These are phyloP conservation scores for Phytophthora brassicae DNA, from an alignment of 352 stramenopile genomes.

Conservation along the genomic window DNA sequence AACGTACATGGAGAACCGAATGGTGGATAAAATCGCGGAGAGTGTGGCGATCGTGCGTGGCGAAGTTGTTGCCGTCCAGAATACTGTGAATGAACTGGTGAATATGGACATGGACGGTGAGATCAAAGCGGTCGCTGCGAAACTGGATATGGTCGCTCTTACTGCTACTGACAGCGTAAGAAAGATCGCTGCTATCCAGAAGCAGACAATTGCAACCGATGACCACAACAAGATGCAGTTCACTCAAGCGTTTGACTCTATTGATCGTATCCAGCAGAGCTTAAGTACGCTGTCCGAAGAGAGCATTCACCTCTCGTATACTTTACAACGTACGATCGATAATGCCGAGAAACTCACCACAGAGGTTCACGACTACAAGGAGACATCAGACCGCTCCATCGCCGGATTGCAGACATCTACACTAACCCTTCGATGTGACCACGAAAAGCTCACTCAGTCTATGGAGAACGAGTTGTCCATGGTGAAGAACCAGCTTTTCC, in stretches of 20 bases:
- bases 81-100: conserved; percentile 52
- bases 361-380: conserved; percentile 52
- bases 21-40: conserved; percentile 61
- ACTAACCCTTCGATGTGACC: conserved; percentile 39
- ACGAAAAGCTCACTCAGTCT: conserved; percentile 52
- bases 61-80: conserved; percentile 55
- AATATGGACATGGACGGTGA: conserved; percentile 62
- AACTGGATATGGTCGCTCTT: conserved; percentile 61
- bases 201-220: conserved; percentile 51
- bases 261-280: conserved; percentile 60
- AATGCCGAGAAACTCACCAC: conserved; percentile 44
- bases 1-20: conserved; percentile 48
- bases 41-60: conserved; percentile 45
- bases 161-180: conserved; percentile 52
- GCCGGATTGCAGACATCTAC: conserved; percentile 42
- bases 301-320: conserved; percentile 69
- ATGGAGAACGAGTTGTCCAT: conserved; percentile 64
- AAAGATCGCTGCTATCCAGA: conserved; percentile 60
- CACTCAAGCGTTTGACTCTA: conserved; percentile 62
- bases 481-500: conserved; percentile 78
- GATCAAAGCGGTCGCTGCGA: conserved; percentile 48
- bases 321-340: conserved; percentile 59
- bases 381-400: conserved; percentile 41
- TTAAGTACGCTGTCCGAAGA: conserved; percentile 75
- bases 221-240: conserved; percentile 68